These are phyloP conservation scores for Ophiostoma australiae DNA, from an alignment of 2,329 filamentous ascomycete genomes.

Conservation along the genomic window DNA sequence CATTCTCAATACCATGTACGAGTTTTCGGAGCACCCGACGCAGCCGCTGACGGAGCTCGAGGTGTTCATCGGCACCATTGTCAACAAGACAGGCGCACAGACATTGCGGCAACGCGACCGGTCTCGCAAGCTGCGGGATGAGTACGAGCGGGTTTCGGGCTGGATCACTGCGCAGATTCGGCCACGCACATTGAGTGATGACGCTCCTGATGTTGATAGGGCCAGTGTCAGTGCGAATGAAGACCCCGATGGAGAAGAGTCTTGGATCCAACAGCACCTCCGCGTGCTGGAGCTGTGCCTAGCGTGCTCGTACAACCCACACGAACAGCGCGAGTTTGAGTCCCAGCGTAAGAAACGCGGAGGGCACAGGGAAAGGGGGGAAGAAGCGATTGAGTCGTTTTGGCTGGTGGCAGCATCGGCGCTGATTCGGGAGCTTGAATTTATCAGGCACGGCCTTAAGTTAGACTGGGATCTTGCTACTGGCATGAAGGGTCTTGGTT, in stretches of 20 bases:
- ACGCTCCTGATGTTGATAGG: neutral
- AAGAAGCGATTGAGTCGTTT: conserved; percentile 32
- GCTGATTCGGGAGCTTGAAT: conserved; percentile 31
- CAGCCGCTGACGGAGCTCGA: conserved; percentile 46
- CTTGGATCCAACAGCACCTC: conserved; percentile 14
- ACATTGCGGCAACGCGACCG: conserved; percentile 48
- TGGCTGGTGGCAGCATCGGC: conserved; percentile 33
- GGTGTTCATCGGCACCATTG: conserved; percentile 52
- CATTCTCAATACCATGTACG: conserved; percentile 40
- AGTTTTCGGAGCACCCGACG: conserved; percentile 44
- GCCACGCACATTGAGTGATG: conserved; percentile 11
- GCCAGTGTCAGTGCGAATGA: neutral
- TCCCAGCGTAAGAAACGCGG: neutral
- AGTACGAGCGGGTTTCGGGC: conserved; percentile 44
- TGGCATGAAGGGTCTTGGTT: conserved; percentile 14
- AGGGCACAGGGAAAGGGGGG: neutral
- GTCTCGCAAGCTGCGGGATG: conserved; percentile 49
- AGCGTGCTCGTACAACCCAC: conserved; percentile 30
- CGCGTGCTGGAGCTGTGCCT: conserved; percentile 33
- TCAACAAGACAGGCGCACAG: conserved; percentile 47
- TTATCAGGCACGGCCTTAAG: conserved; percentile 14
- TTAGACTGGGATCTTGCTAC: conserved; percentile 13
- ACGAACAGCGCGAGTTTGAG: conserved; percentile 5
- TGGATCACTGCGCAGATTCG: conserved; percentile 35
- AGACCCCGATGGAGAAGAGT: neutral